These are phyloP conservation scores for Sechiopsis laciniata DNA, from an alignment of 306 rosid genomes.

Conservation along the genomic window DNA sequence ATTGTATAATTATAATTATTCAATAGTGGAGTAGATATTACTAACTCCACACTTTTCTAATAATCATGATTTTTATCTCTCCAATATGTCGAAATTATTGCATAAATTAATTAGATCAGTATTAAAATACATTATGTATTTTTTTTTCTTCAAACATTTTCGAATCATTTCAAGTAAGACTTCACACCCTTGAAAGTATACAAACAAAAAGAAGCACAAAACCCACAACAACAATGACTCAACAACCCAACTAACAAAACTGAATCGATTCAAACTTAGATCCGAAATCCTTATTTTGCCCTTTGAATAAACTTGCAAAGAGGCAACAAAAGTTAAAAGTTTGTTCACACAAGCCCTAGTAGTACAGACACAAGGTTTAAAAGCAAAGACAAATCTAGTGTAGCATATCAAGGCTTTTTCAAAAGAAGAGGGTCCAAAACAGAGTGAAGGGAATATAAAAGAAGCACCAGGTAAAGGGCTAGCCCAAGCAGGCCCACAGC, in stretches of 20 bases:
- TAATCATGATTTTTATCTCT: too few species aligned
- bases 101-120: too few species aligned
- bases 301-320: not conserved
- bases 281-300: not conserved
- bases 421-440: conserved; percentile 60
- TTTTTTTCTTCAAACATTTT: too few species aligned
- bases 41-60: too few species aligned
- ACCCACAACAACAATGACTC: not conserved
- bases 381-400: not conserved
- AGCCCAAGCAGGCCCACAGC: conserved; percentile 39
- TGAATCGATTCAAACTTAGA: not conserved
- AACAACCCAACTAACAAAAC: not conserved
- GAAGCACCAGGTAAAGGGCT: conserved; percentile 36
- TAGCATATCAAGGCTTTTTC: conserved; percentile 12
- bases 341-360: not conserved
- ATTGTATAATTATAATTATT: too few species aligned
- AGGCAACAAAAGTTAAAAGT: not conserved
- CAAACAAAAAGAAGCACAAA: not conserved
- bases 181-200: not conserved
- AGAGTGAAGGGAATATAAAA: conserved; percentile 47
- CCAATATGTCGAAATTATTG: too few species aligned
- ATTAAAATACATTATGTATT: too few species aligned
- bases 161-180: too few species aligned
- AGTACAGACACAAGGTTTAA: not conserved
- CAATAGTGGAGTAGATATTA: too few species aligned